These are phyloP conservation scores for Elsinoe fawcettii DNA, from an alignment of 2,329 filamentous ascomycete genomes.

Conservation along the genomic window DNA sequence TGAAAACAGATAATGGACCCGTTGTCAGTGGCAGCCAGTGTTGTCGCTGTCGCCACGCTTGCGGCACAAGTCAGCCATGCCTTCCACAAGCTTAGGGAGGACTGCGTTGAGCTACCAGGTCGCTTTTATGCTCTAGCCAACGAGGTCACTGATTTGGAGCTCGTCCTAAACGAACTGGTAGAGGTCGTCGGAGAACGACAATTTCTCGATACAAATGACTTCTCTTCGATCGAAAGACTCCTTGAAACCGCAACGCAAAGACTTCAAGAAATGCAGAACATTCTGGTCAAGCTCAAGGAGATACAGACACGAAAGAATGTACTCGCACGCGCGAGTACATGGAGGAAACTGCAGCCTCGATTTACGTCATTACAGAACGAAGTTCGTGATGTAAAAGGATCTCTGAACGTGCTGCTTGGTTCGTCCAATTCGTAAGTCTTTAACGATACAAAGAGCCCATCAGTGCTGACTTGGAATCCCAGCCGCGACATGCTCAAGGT, in stretches of 20 bases:
- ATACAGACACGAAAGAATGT: constrained; percentile 18
- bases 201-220: constrained; percentile 13
- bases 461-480: background rate
- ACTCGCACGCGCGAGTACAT: constrained; percentile 16
- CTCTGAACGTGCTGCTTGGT: constrained; percentile 26
- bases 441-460: background rate
- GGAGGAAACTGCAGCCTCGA: constrained; percentile 23
- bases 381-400: constrained; percentile 25
- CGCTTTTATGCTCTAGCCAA: constrained; percentile 28
- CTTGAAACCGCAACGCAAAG: constrained; percentile 24
- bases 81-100: constrained; percentile 23
- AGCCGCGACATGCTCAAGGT: constrained; percentile 25
- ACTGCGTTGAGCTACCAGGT: constrained; percentile 25
- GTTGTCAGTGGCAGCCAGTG: constrained; percentile 24
- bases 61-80: constrained; percentile 22
- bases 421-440: constrained; percentile 26
- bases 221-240: constrained; percentile 19
- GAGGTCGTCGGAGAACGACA: constrained; percentile 21
- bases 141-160: constrained; percentile 27
- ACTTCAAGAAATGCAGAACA: constrained; percentile 23
- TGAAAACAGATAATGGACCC: constrained; percentile 21
- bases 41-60: constrained; percentile 23
- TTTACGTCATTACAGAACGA: constrained; percentile 25
- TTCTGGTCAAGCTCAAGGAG: constrained; percentile 20
- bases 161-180: constrained; percentile 26